Conservation (phyloP, 371 early-diverging fungal genomes). For the Encephalitozoon cuniculi region DNA sequence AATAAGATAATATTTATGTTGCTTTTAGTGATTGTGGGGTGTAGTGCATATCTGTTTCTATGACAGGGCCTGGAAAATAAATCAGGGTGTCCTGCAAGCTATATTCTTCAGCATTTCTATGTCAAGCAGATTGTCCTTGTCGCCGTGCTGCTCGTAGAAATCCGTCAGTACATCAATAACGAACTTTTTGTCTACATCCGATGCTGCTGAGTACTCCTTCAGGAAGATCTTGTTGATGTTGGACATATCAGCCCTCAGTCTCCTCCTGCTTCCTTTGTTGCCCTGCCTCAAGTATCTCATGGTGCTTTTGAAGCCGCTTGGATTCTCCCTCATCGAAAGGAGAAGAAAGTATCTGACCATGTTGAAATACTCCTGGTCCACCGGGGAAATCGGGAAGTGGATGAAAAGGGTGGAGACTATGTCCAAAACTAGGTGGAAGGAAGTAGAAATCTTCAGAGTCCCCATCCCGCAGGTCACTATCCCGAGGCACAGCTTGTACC, state of each 20-base stretch:
- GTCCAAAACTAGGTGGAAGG: not conserved
- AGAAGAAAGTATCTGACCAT: constrained; percentile 16
- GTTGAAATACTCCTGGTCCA: constrained; percentile 35
- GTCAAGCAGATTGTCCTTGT: not conserved
- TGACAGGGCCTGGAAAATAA: not conserved
- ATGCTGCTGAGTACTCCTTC: constrained; percentile 11
- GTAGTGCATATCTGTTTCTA: not conserved
- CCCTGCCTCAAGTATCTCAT: not conserved
- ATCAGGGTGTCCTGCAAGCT: not conserved
- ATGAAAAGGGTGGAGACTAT: constrained; percentile 23
- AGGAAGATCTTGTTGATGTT: not conserved
- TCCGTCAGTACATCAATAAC: constrained; percentile 42
- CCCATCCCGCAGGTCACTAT: constrained; percentile 19
- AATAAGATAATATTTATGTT: constrained; percentile 36
- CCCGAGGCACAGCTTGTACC: constrained; percentile 44
- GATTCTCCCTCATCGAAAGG: not conserved
- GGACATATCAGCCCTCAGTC: not conserved
- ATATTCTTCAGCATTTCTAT: constrained; percentile 1
- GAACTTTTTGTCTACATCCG: constrained; percentile 32
- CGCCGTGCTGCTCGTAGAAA: constrained; percentile 40
- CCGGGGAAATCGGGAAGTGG: not conserved
- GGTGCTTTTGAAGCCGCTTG: not conserved
- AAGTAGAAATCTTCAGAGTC: not conserved
- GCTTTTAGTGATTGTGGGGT: not conserved
- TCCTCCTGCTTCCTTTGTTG: not conserved